Evolutionary conservation across 345 rosid genomes (phyloP), one percentile per base, ranked within the genome.

Genomic region (Camelina sativa): DNA sequence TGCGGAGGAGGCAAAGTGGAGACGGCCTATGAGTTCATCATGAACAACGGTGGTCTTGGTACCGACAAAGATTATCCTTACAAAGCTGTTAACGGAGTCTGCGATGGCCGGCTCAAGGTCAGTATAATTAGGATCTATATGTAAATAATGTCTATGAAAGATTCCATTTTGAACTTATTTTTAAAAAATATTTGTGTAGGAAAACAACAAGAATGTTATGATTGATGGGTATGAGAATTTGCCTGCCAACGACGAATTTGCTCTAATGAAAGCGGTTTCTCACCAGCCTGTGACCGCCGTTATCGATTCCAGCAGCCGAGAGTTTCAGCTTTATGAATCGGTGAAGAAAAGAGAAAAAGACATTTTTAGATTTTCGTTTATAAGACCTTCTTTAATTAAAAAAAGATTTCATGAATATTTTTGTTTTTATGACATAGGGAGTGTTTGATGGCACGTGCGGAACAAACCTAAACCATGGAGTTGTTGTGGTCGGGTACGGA

Each of bases 211-310:
- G 43, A 82, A 30, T 48, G 92, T 87, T 13, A 62, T 82, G 47
- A 88, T 93, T 38, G 86, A 93, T 81, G 87, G 92, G 16, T 91
- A 89, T 22, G 62, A 69, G 46, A 96, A 84, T 79, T 90, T 93
- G 28, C 88, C 67, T 5, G 69, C 84, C 69, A 67, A 86, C 4
- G 66, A 88, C 11, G 97, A 87, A 10, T 70, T 82, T 68, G 89
- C 89, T 62, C 86, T 93, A 25, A 62, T 67, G 47, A 91, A 92
- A 73, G 97, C 94, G 0, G 74, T 80, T 19, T 86, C 75, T 56
- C 83, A 89, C 22, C 97, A 91, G 66, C 98, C 92, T 3, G 68
- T 89, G 32, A 87, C 94, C 32, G 97, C 86, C 2, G 83, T 92
- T 2, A 85, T 93, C 10, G 98, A 86, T 69, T 96, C 85, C 9